Conservation (phyloP, 805 yeast species). For the Torulaspora microellipsoides region DNA sequence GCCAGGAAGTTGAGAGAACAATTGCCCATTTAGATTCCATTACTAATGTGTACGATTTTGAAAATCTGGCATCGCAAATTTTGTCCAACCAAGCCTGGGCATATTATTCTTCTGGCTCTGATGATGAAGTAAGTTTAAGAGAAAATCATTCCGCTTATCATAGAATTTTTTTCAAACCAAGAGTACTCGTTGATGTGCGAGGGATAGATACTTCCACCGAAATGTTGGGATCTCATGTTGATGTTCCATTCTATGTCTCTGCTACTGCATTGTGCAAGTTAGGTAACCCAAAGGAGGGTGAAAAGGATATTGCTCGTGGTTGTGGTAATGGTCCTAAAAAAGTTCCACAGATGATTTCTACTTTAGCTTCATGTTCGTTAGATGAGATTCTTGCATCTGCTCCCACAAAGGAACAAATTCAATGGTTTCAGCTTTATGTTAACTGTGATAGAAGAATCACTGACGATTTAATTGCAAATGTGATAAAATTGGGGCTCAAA, state of each 20-base stretch:
- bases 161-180: slow-evolving; percentile 82
- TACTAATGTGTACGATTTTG: slow-evolving; percentile 81
- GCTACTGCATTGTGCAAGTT: slow-evolving; percentile 91
- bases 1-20: slow-evolving; percentile 33
- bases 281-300: slow-evolving; percentile 87
- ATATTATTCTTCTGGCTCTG: slow-evolving; percentile 86
- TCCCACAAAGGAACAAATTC: slow-evolving; percentile 54
- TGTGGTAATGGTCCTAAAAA: slow-evolving; percentile 65
- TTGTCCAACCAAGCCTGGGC: slow-evolving; percentile 85
- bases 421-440: slow-evolving; percentile 88
- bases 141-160: slow-evolving; percentile 91
- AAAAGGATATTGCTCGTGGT: slow-evolving; percentile 75
- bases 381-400: slow-evolving; percentile 79
- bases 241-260: slow-evolving; percentile 80
- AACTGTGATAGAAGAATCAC: slow-evolving; percentile 69
- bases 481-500: slow-evolving; percentile 67
- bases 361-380: slow-evolving; percentile 81
- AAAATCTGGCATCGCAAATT: slow-evolving; percentile 74
- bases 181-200: slow-evolving; percentile 75
- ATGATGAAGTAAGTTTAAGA: slow-evolving; percentile 85
- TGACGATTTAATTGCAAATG: slow-evolving; percentile 57
- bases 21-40: slow-evolving; percentile 70
- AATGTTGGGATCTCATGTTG: slow-evolving; percentile 65
- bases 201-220: slow-evolving; percentile 63
- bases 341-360: slow-evolving; percentile 79